A percentile compares a stretch with the other conserved stretches of the same genome.
phyloP scores from a whole-genome alignment of 2,329 filamentous ascomycete species.

The Coleophoma cylindrospora region DNA sequence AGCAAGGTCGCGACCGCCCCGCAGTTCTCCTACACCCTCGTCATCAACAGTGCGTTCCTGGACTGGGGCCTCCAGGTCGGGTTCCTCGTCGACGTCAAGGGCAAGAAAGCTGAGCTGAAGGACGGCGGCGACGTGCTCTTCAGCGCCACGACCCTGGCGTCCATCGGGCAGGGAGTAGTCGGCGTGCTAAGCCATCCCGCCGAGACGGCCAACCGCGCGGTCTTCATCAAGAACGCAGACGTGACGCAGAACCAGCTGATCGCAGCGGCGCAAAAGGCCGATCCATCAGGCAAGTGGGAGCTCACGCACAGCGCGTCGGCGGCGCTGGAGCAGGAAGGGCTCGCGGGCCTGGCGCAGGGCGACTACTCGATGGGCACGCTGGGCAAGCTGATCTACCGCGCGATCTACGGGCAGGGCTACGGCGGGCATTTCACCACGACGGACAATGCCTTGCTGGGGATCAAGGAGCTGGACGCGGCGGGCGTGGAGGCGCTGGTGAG shows the following conservation, averaged over 20 bases:
- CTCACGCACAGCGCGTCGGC: conserved; percentile 7
- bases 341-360: conserved; percentile 17
- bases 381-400: conserved; percentile 25
- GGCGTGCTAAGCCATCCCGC: conserved; percentile 42
- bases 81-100: conserved; percentile 40
- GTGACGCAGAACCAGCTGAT: conserved; percentile 38
- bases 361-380: conserved; percentile 26
- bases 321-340: conserved; percentile 11
- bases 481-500: background rate
- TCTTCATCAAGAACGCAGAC: conserved; percentile 40
- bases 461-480: conserved; percentile 25
- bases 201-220: conserved; percentile 45
- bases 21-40: conserved; percentile 46
- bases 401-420: conserved; percentile 28
- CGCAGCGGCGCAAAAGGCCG: conserved; percentile 27
- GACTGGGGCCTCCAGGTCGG: conserved; percentile 45
- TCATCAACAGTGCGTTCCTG: conserved; percentile 51
- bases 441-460: conserved; percentile 37
- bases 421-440: conserved; percentile 29
- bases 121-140: conserved; percentile 46
- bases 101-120: conserved; percentile 35
- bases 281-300: conserved; percentile 23
- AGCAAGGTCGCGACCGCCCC: conserved; percentile 32
- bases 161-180: conserved; percentile 42
- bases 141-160: conserved; percentile 40